Base-by-base conservation (phyloP, 768 basidiomycete genomes). In the Tylopilus sp. region DNA sequence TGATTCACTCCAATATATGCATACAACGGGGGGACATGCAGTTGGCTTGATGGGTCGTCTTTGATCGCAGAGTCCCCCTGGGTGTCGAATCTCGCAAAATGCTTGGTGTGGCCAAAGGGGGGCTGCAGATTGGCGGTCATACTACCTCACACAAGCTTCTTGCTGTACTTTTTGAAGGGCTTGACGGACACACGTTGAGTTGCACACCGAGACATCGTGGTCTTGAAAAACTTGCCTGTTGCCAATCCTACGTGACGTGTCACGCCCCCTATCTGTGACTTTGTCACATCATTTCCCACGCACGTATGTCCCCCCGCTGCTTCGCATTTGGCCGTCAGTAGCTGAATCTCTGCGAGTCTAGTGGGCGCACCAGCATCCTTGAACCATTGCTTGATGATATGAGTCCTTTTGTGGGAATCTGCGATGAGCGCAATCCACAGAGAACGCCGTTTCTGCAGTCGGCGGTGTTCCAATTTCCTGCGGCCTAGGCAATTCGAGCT, bases 141-240 rank as follows among this genome's bases (percentile, higher is more conserved):
- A 50, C 63, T 47, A 59, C 57, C 52, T 69, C 66, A 69, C 62
- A 69, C 65, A 54, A 47, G 39, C 36, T 41, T 50, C 50, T 64
- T 66, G 62, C 28, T 25, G 50, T 4, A 21, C 35, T 39, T 56
- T 53, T 66, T 53, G 57, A 56, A 36, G 55, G 4, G 10, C 57
- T 66, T 64, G 62, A 58, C 31, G 55, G 22, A 47, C 65, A 68
- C 66, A 64, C 57, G 59, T 58, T 66, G 59, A 66, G 65, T 56
- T 47, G 64, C 45, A 65, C 57, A 61, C 15, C 44, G 25, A 40
- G 48, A 53, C 50, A 23, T 65, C 30, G 63, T 67, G 60, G 65
- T 63, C 55, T 55, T 61, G 63, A 52, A 53, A 15, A 33, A 69
- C 62, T 69, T 67, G 65, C 67, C 65, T 69, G 49, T 36, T n/a